These are phyloP conservation scores for Cryptosporidium ubiquitum DNA, from an alignment of 169 alveolate genomes.

Conservation along the genomic window DNA sequence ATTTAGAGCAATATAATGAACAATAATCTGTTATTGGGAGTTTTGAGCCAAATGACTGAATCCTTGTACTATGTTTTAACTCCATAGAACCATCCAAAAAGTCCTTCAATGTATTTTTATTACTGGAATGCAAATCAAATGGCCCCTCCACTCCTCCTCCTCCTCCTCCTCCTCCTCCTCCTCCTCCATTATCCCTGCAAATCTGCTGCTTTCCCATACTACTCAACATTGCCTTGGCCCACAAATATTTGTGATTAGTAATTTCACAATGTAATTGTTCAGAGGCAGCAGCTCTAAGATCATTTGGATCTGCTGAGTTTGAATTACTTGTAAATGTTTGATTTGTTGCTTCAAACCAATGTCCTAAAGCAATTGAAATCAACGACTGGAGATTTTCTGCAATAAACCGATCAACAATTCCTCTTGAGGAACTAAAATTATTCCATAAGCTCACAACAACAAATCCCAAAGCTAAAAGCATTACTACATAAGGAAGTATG, in stretches of 20 bases:
- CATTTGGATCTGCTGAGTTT: slow-evolving; percentile 45
- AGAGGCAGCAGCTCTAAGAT: slow-evolving; percentile 20
- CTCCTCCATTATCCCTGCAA: not conserved
- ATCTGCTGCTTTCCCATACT: not conserved
- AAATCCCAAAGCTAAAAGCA: slow-evolving; percentile 76
- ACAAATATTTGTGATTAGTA: not conserved
- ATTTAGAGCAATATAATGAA: slow-evolving; percentile 10
- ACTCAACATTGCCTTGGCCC: slow-evolving; percentile 14
- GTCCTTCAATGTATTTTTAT: not conserved
- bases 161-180: not conserved
- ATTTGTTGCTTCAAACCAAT: slow-evolving; percentile 78
- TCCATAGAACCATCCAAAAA: slow-evolving; percentile 37
- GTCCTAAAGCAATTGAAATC: slow-evolving; percentile 78
- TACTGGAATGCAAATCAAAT: not conserved
- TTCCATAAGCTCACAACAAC: slow-evolving; percentile 76
- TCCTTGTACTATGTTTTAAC: slow-evolving; percentile 17
- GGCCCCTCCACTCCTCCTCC: not conserved
- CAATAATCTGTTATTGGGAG: not conserved
- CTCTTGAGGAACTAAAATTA: slow-evolving; percentile 77
- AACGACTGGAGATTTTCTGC: slow-evolving; percentile 77
- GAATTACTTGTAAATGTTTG: slow-evolving; percentile 21
- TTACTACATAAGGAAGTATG: slow-evolving; percentile 79
- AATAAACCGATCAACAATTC: slow-evolving; percentile 74
- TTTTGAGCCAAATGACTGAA: not conserved
- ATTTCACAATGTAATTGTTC: slow-evolving; percentile 40